Base-by-base conservation (phyloP, 441 rosid species). In the Pelargonium citronellum region DNA sequence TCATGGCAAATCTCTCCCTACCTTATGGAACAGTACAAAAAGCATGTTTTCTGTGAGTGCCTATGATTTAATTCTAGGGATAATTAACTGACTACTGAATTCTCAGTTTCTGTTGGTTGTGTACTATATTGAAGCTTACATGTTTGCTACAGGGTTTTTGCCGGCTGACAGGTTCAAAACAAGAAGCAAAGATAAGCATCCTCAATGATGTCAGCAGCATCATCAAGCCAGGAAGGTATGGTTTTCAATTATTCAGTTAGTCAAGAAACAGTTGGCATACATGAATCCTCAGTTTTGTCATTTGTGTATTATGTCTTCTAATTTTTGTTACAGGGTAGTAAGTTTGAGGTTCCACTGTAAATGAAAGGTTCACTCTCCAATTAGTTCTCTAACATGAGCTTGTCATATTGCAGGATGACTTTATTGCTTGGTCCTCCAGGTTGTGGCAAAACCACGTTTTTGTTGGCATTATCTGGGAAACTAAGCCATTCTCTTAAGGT, bases 381-480 rank as follows among this genome's bases (percentile, higher is more conserved):
- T 16, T 19, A 9, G 24, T 20, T 8, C 66, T 19, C 22, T 62
- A 62, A 62, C 2, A 1, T 62, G 22, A 2, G 39, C 67, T 57
- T 43, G 24, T 65, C 64, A 69, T 16, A 9, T 67, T 73, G 79
- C 80, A 87, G 96, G 73, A 77, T 90, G 84, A 83, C 91, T 44
- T 70, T 86, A 66, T 67, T 90, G 68, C 89, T 90, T 3, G 92
- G 93, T 55, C 91, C 88, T 61, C 96, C 91, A 67, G 90, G 96
- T 30, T 82, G 91, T 63, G 93, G 96, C 11, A 88, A 90, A 80
- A 85, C 90, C 66, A 88, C 89, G 7, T 73, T 85, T 4, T 61
- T 88, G 66, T 71, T 68, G 17, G 88, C 91, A 7, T 85, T 90
- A 8, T 72, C 90, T 1, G 93, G 91, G 58, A 81, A 82, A 72